Base-by-base conservation (phyloP, 2,329 filamentous ascomycete genomes). In the Fonsecaea nubica region DNA sequence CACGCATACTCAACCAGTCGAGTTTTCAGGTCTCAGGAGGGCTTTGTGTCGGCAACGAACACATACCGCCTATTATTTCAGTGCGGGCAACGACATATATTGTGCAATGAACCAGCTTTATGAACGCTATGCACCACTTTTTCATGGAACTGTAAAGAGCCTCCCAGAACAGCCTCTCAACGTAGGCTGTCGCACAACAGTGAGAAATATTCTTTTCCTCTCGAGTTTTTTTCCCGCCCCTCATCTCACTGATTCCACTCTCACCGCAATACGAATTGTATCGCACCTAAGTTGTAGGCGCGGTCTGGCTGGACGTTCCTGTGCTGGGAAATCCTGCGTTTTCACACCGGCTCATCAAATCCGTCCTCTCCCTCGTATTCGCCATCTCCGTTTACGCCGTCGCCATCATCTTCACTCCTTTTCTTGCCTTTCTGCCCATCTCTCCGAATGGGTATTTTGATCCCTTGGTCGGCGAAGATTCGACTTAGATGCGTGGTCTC, bases 391-490 rank as follows among this genome's bases (percentile, higher is more conserved):
- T 61, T 54, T 9, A 42, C 57, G 32, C 63, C 55, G 33, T 62
- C 69, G 15, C 71, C 66, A 3, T 72, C 70, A 54, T 63, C 73
- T 5, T 67, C 69, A 10, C 66, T 35, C 30, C 52, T 21, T 80
- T 77, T 56, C 79, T 78, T 42, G 80, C 80, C 50, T 73, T 74
- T 79, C 74, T 82, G 75, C 69, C 90, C 89, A 74, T 97, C 94
- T 79, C 97, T 97, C 25, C 94, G 84, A 62, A 98, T 97, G 0
- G 94, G 94, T 30, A 98, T 97, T 80, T 97, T 97, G 80, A 97
- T 96, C 30, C 95, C 95, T 75, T 99, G 95, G 1, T 87, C 85
- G 3, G 95, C 94, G 80, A 99, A 98, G 68, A 89, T 92, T 78
- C 96, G 97, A 84, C 93, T 97, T 18, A 98, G 82, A 3, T 88